Evolutionary conservation across 148 eudicot genomes (phyloP).

Genomic region (Silene latifolia): DNA sequence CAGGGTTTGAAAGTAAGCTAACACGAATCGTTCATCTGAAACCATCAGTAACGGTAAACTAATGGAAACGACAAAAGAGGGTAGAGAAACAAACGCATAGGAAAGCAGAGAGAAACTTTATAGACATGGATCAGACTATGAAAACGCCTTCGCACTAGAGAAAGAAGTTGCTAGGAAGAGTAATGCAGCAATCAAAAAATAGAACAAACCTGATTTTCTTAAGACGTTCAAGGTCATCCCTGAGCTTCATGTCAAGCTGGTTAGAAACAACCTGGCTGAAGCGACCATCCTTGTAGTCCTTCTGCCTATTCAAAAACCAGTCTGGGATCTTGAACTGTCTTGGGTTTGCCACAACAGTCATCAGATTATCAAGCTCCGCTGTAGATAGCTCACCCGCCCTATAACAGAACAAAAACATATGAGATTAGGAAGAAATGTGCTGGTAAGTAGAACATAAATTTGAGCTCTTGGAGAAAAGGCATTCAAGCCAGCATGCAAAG

Average conservation of each 20-base stretch:
- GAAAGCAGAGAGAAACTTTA: too few relatives aligned
- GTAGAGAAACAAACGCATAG: too few relatives aligned
- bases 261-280: constrained; percentile 84
- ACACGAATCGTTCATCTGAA: too few relatives aligned
- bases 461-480: background rate
- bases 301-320: constrained; percentile 88
- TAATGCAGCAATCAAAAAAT: background rate
- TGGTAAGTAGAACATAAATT: background rate
- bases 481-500: too few relatives aligned
- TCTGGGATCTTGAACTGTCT: constrained; percentile 90
- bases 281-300: constrained; percentile 95
- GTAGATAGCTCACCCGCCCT: constrained; percentile 89
- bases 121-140: too few relatives aligned
- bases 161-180: too few relatives aligned
- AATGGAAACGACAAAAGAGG: too few relatives aligned
- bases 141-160: too few relatives aligned
- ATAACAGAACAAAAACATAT: background rate
- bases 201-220: constrained; percentile 78
- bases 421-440: background rate
- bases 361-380: constrained; percentile 69
- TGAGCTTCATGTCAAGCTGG: constrained; percentile 89
- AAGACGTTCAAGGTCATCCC: constrained; percentile 88
- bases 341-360: constrained; percentile 82
- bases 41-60: too few relatives aligned
- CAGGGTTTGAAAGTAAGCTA: too few relatives aligned